phyloP scores from a whole-genome alignment of 129 eudicot genomes.

The Flaveria linearis region DNA sequence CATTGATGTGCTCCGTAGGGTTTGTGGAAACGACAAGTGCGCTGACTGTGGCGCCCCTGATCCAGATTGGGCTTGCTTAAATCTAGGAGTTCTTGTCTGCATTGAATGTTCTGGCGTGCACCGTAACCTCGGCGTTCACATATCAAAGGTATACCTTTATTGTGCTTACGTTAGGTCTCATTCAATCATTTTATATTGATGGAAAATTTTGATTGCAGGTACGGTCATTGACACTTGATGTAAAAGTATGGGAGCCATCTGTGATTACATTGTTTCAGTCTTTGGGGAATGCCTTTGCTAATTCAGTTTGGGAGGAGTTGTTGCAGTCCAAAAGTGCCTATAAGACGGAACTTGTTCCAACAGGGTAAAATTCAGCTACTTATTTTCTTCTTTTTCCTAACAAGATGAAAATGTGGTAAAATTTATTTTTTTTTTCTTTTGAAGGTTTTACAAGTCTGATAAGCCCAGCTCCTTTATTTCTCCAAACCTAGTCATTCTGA shows the following conservation, averaged over 20 bases:
- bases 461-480: constrained; percentile 57
- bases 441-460: constrained; percentile 70
- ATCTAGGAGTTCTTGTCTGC: constrained; percentile 92
- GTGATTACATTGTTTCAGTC: constrained; percentile 89
- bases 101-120: constrained; percentile 99
- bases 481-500: constrained; percentile 83
- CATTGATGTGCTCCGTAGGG: constrained; percentile 69
- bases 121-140: constrained; percentile 98
- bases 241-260: constrained; percentile 99
- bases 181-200: constrained; percentile 1
- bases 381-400: background rate
- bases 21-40: constrained; percentile 86
- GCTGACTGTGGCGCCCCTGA: constrained; percentile 97
- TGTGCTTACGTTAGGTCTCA: background rate
- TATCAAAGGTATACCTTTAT: constrained; percentile 68
- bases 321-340: constrained; percentile 75
- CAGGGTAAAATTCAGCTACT: constrained; percentile 50
- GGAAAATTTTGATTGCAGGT: constrained; percentile 49
- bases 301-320: constrained; percentile 93
- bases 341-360: constrained; percentile 71
- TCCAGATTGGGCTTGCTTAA: constrained; percentile 99
- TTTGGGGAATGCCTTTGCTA: constrained; percentile 82
- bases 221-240: constrained; percentile 93
- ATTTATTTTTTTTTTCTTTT: constrained; percentile 21
- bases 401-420: constrained; percentile 17